Evolutionary conservation across 371 early-diverging fungal species (phyloP).

Genomic region (Mucor piriformis): DNA sequence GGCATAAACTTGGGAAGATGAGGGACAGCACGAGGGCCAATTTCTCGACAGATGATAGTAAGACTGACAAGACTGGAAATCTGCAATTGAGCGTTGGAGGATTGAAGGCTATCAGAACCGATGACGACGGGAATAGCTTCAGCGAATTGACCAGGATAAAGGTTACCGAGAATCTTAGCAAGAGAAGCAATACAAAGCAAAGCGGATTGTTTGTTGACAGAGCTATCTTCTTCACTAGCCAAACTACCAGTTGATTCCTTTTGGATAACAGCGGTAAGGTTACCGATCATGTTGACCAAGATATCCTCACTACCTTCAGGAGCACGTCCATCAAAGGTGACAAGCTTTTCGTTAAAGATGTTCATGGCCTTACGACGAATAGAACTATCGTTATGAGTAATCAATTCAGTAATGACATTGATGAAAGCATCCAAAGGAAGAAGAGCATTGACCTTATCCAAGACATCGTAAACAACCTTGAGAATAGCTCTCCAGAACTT

Average conservation of each 20-base stretch:
- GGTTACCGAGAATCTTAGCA: constrained; percentile 66
- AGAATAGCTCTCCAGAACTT: constrained; percentile 67
- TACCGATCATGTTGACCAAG: constrained; percentile 51
- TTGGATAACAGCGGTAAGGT: constrained; percentile 50
- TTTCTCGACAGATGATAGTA: constrained; percentile 70
- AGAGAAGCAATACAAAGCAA: constrained; percentile 79
- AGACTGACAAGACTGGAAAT: constrained; percentile 77
- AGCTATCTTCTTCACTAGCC: constrained; percentile 45
- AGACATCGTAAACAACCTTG: constrained; percentile 69
- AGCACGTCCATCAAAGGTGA: constrained; percentile 47
- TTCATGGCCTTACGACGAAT: constrained; percentile 83
- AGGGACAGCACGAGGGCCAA: constrained; percentile 85
- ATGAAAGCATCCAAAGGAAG: constrained; percentile 78
- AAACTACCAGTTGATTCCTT: constrained; percentile 38
- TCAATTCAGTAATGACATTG: constrained; percentile 66
- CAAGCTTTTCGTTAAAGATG: constrained; percentile 74
- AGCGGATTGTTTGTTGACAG: constrained; percentile 80
- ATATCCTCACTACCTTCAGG: constrained; percentile 45
- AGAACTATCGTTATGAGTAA: constrained; percentile 65
- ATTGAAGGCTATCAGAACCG: constrained; percentile 56
- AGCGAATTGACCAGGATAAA: constrained; percentile 65
- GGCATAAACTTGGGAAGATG: constrained; percentile 87
- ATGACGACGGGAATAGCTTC: constrained; percentile 63
- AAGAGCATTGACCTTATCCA: constrained; percentile 77
- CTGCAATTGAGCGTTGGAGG: constrained; percentile 61